These are phyloP conservation scores for Blepharisma japonicum DNA, from an alignment of 73 alveolate species.

Conservation along the genomic window DNA sequence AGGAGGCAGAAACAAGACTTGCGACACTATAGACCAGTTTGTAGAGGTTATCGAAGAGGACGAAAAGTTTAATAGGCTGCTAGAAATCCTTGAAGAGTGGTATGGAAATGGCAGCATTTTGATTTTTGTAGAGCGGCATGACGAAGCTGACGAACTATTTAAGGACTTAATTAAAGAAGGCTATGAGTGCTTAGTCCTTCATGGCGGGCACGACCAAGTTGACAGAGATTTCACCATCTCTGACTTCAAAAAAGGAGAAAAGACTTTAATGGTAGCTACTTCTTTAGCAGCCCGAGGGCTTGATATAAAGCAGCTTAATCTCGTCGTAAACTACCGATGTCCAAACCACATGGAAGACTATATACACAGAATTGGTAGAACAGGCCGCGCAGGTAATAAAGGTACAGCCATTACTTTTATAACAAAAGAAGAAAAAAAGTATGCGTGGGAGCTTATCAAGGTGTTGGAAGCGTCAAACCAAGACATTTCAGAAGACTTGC, in stretches of 20 bases:
- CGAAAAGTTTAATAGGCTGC: constrained; percentile 77
- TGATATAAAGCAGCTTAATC: constrained; percentile 85
- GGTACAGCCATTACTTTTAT: constrained; percentile 98
- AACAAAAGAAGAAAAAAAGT: constrained; percentile 86
- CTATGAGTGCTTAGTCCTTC: constrained; percentile 82
- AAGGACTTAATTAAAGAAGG: constrained; percentile 82
- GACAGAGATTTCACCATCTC: constrained; percentile 91
- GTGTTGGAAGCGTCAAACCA: constrained; percentile 88
- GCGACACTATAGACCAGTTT: constrained; percentile 84
- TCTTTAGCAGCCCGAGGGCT: constrained; percentile 95
- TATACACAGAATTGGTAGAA: constrained; percentile 98
- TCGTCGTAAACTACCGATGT: constrained; percentile 91
- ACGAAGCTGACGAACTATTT: constrained; percentile 93
- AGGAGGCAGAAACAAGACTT: constrained; percentile 94
- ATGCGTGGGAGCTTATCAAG: constrained; percentile 88
- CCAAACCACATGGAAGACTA: constrained; percentile 99
- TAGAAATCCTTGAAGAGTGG: constrained; percentile 88
- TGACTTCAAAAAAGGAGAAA: constrained; percentile 88
- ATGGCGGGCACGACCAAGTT: constrained; percentile 95
- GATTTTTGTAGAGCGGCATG: constrained; percentile 91
- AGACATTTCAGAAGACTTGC: constrained; percentile 87
- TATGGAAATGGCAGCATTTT: constrained; percentile 80
- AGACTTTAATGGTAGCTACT: constrained; percentile 94
- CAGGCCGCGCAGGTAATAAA: constrained; percentile 97
- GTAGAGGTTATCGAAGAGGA: constrained; percentile 90